These are phyloP conservation scores for Plasmodium berghei DNA, from an alignment of 169 alveolate species.

Conservation along the genomic window DNA sequence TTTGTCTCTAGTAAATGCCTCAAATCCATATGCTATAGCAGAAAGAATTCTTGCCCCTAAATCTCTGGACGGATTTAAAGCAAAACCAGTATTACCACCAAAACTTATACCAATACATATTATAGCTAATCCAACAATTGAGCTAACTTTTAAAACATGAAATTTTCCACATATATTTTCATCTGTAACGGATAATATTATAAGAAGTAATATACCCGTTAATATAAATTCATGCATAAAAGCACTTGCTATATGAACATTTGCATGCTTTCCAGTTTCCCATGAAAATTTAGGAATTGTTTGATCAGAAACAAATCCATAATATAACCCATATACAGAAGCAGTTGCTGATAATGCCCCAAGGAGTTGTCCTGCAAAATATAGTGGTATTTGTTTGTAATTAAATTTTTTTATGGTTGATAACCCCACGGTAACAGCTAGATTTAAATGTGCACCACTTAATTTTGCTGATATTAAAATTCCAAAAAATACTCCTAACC, in stretches of 20 bases:
- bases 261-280: slow-evolving; percentile 38
- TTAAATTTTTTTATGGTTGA: slow-evolving; percentile 62
- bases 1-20: slow-evolving; percentile 58
- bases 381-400: slow-evolving; percentile 63
- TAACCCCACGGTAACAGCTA: slow-evolving; percentile 69
- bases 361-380: slow-evolving; percentile 66
- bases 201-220: slow-evolving; percentile 68
- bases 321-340: slow-evolving; percentile 44
- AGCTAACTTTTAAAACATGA: slow-evolving; percentile 48
- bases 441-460: slow-evolving; percentile 79
- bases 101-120: slow-evolving; percentile 76
- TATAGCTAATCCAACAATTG: slow-evolving; percentile 71
- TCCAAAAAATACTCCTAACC: slow-evolving; percentile 76
- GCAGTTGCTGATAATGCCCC: slow-evolving; percentile 76
- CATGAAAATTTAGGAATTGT: slow-evolving; percentile 39
- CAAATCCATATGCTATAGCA: slow-evolving; percentile 56
- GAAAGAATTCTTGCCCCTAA: slow-evolving; percentile 77
- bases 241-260: slow-evolving; percentile 43
- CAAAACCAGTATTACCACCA: slow-evolving; percentile 78
- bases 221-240: slow-evolving; percentile 66
- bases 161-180: slow-evolving; percentile 54
- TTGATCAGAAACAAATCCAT: slow-evolving; percentile 5
- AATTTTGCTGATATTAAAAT: slow-evolving; percentile 59
- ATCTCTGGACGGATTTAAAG: slow-evolving; percentile 79
- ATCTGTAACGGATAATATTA: slow-evolving; percentile 62